Evolutionary conservation across 2,329 filamentous ascomycete genomes (phyloP).

Genomic region (Aureobasidium leucospermi): DNA sequence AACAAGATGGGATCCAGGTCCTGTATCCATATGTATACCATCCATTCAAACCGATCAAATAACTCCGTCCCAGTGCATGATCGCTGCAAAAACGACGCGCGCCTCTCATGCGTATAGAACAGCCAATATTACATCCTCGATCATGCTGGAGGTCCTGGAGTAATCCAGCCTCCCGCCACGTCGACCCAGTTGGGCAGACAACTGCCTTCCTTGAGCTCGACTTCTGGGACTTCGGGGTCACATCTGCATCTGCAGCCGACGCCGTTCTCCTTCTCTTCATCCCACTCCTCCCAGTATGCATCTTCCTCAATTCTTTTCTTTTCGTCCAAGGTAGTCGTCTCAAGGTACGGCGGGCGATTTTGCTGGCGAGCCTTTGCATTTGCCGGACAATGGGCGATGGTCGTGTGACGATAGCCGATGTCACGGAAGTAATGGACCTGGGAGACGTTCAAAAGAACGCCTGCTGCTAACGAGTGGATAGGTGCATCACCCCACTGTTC

Average conservation of each 20-base stretch:
- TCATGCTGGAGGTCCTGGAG: constrained; percentile 19
- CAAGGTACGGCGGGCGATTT: constrained; percentile 66
- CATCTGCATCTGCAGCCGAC: constrained; percentile 95
- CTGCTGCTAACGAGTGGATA: constrained; percentile 93
- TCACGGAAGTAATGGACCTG: constrained; percentile 99
- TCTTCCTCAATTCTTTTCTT: constrained; percentile 86
- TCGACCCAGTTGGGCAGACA: constrained; percentile 96
- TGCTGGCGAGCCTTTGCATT: constrained; percentile 88
- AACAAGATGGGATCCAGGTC: constrained; percentile 2
- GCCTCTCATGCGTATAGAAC: constrained; percentile 12
- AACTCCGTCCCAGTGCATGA: constrained; percentile 11
- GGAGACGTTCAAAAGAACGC: constrained; percentile 68
- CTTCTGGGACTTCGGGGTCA: constrained; percentile 94
- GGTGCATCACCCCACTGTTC: constrained; percentile 95
- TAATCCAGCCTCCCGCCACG: constrained; percentile 80
- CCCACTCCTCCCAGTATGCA: constrained; percentile 87
- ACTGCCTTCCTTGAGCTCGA: constrained; percentile 94
- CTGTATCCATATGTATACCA: constrained; percentile 12
- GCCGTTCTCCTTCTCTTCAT: constrained; percentile 85
- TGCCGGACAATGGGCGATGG: constrained; percentile 95
- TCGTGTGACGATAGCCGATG: constrained; percentile 96
- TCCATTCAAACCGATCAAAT: constrained; percentile 10
- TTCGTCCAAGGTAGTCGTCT: constrained; percentile 38
- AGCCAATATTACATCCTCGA: constrained; percentile 10
- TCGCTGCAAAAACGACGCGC: constrained; percentile 12